Evolutionary conservation across 164 flowering plant genomes (phyloP).

Genomic region (Protea cynaroides): DNA sequence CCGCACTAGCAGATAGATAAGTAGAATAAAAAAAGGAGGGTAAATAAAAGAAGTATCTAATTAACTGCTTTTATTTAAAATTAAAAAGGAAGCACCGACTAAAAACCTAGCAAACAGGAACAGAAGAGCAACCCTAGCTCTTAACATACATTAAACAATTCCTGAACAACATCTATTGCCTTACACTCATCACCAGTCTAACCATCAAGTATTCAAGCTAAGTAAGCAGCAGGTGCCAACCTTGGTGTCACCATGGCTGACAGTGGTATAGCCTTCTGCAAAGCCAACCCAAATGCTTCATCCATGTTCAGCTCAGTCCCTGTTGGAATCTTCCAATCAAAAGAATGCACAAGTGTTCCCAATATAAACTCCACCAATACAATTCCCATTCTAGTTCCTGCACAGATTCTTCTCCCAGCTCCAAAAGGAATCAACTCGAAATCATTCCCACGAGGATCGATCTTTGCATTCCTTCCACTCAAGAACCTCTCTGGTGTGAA

Average conservation of each 20-base stretch:
- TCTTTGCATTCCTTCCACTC: slow-evolving; percentile 1
- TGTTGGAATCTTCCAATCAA: slow-evolving; percentile 14
- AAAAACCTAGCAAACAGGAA: no score
- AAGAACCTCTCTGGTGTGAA: slow-evolving; percentile 15
- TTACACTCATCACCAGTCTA: no score
- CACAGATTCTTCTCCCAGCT: slow-evolving; percentile 13
- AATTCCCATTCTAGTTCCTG: slow-evolving; percentile 13
- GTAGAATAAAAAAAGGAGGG: no score
- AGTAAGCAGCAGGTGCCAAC: neutral
- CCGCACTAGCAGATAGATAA: no score
- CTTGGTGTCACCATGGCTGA: neutral
- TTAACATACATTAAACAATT: no score
- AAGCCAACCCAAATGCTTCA: slow-evolving; percentile 14
- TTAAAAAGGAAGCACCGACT: no score
- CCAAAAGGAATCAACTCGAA: slow-evolving; percentile 20
- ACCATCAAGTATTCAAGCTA: neutral
- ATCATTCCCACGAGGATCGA: slow-evolving; percentile 16
- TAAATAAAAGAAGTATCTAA: no score
- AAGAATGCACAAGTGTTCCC: slow-evolving; percentile 20
- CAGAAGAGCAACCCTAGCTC: no score
- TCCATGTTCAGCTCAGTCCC: slow-evolving; percentile 16
- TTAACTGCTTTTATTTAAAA: no score
- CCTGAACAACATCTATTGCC: no score
- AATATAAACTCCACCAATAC: slow-evolving; percentile 13
- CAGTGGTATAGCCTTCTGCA: neutral